Percentiles rank a stretch among this genome's conserved stretches.
Evolutionary conservation across 495 filamentous ascomycete genomes (phyloP).

Genomic region (Aspergillus haitiensis): DNA sequence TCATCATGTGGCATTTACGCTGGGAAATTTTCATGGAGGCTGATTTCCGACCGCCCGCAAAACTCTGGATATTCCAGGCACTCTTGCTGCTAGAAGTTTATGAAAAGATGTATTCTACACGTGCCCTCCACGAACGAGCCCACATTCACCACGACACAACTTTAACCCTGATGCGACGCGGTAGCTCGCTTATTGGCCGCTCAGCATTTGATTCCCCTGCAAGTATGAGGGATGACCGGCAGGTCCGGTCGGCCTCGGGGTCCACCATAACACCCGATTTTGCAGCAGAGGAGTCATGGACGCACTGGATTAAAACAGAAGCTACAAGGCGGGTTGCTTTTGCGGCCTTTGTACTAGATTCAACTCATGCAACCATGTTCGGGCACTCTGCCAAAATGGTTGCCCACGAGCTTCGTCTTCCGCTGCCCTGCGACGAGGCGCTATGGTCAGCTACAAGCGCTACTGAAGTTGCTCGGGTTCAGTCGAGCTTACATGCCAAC

Average conservation of each 20-base stretch:
- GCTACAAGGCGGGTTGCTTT: constrained; percentile 88
- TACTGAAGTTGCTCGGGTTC: constrained; percentile 82
- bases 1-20: constrained; percentile 85
- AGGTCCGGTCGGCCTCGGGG: constrained; percentile 49
- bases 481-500: constrained; percentile 76
- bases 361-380: constrained; percentile 97
- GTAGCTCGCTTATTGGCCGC: constrained; percentile 87
- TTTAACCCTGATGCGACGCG: constrained; percentile 90
- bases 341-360: constrained; percentile 93
- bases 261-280: constrained; percentile 61
- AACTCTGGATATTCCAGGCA: constrained; percentile 97
- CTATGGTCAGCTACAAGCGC: constrained; percentile 91
- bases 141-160: constrained; percentile 98
- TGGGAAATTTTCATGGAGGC: constrained; percentile 91
- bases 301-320: constrained; percentile 94
- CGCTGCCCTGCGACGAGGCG: constrained; percentile 89
- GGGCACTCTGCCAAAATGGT: constrained; percentile 97
- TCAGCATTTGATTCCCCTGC: constrained; percentile 86
- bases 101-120: constrained; percentile 94
- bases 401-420: constrained; percentile 89
- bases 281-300: constrained; percentile 89
- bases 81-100: constrained; percentile 87
- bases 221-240: constrained; percentile 66
- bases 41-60: constrained; percentile 90
- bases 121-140: constrained; percentile 88